Percentiles rank a stretch among this genome's conserved stretches.
Evolutionary conservation across 768 basidiomycete genomes (phyloP).

Genomic region (Hypholoma fasciculare): DNA sequence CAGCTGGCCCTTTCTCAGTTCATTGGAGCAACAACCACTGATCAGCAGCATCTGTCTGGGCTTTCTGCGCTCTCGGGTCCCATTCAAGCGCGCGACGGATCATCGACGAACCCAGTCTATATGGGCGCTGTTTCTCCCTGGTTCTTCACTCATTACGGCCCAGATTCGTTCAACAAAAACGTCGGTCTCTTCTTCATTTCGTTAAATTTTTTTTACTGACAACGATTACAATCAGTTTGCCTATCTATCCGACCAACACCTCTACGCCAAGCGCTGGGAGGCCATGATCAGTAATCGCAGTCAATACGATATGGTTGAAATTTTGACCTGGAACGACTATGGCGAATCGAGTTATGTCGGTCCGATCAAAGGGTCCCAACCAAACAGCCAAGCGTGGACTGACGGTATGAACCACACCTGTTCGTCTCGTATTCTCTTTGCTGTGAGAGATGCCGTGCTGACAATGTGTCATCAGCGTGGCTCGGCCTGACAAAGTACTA

Average conservation of each 20-base stretch:
- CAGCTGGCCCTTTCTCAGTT: conserved; percentile 34
- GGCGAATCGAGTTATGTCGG: conserved; percentile 82
- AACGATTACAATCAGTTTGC: conserved; percentile 46
- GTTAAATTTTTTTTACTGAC: neutral
- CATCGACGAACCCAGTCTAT: conserved; percentile 31
- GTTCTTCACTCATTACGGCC: conserved; percentile 80
- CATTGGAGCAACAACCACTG: conserved; percentile 51
- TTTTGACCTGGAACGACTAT: conserved; percentile 73
- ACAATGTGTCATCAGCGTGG: conserved; percentile 45
- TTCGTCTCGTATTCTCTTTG: conserved; percentile 17
- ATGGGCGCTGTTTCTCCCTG: conserved; percentile 66
- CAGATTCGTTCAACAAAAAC: conserved; percentile 72
- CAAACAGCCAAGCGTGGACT: conserved; percentile 73
- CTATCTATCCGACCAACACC: conserved; percentile 66
- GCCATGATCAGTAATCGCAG: conserved; percentile 55
- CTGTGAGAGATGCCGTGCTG: neutral
- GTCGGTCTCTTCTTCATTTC: conserved; percentile 32
- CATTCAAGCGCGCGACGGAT: conserved; percentile 25
- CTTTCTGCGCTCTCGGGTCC: conserved; percentile 30
- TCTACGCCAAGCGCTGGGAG: conserved; percentile 71
- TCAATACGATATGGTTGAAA: conserved; percentile 58
- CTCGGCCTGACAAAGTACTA: conserved; percentile 68
- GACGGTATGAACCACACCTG: conserved; percentile 61
- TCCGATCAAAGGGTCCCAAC: conserved; percentile 72
- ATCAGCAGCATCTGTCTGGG: conserved; percentile 51